Evolutionary conservation across 1,284 basidiomycete genomes (phyloP), one percentile per base, ranked within the genome.

Genomic region (Ganoderma sinense): DNA sequence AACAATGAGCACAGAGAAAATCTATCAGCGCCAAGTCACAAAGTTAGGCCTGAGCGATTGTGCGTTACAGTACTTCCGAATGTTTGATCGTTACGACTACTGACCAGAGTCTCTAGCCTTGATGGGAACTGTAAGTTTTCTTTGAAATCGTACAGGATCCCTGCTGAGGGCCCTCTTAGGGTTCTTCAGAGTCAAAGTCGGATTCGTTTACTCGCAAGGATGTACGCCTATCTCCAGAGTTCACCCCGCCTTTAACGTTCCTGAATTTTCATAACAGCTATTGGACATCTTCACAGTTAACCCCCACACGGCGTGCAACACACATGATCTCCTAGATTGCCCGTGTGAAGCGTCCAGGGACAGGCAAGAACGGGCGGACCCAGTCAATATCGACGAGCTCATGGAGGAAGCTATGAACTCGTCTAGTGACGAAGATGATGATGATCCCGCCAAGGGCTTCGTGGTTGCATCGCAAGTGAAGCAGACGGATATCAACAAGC

Each of bases 1-100:
- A 48, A 26, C 16, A 8, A 29, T 61, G 8, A 62, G 48, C 33
- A 55, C 36, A 93, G 93, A 95, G 80, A 95, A 95, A 80, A 95
- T 95, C 23, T 95, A 88, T 75, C 94, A 98, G 81, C 88, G 98
- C 62, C 97, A 99, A 81, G 90, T 99, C 33, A 98, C 95, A n/a
- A 99, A 99, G 81, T 88, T 96, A 18, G 97, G 96, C 1, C 82
- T 99, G 61, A 95, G 94, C 75, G 90, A 94, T 74, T 94, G 95
- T 95, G 75, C 83, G 91, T n/a, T n/a, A n/a, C n/a, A n/a, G n/a
- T 84, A 36, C 41, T 3, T 20, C 26, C 61, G 16, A 23, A 60
- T 26, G 31, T 33, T 29, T 59, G 11, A 48, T 23, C 41, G n/a
- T 59, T 23, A 26, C 11, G 29, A 0, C 39, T 7, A 13, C 36